Base-by-base conservation (phyloP, 208 protist species). In the Naegleria fowleri region DNA sequence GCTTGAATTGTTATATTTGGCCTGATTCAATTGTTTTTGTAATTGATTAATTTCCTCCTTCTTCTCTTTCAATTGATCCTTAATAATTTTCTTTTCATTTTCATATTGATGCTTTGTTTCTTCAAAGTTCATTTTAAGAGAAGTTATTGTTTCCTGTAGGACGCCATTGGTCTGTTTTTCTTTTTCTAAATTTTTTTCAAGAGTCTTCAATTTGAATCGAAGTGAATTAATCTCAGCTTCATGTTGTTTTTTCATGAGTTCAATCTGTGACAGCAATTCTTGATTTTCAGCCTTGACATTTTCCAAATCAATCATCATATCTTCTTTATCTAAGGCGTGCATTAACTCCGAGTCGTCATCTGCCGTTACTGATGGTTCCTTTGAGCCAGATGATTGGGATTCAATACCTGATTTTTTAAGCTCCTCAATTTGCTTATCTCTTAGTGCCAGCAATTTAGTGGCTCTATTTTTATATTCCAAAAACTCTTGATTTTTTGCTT, bases 381-480 rank as follows among this genome's bases (percentile, higher is more conserved):
- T 67, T 29, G 11, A 2, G 6, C 29, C 29, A 36, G 67, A 79
- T 75, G 58, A 75, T 29, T n/a, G 13, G 0, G 13, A 36, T 85
- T 19, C 13, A 9, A 1, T 16, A 22, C 15, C 15, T 43, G 79
- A 85, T 43, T 15, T 41, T 67, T 89, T 89, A 29, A 67, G 59
- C 40, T 89, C 48, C 59, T 67, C 41, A 29, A 89, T 67, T 67
- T 89, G 41, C 59, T 89, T 89, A 2, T 89, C 48, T 41, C 48
- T 55, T 25, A 89, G 2, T 29, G 19, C 2, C 0, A 89, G 25
- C 0, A 89, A 7, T 67, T 89, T 67, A 29, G 19, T 16, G 6
- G 86, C 86, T 67, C 86, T 36, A 29, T 89, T 52, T 40, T 89
- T 89, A n/a, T 89, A 89, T 40, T 89, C 48, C n/a, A 33, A 3